phyloP scores from a whole-genome alignment of 1,139 yeast species.

The Pichia sp. region DNA sequence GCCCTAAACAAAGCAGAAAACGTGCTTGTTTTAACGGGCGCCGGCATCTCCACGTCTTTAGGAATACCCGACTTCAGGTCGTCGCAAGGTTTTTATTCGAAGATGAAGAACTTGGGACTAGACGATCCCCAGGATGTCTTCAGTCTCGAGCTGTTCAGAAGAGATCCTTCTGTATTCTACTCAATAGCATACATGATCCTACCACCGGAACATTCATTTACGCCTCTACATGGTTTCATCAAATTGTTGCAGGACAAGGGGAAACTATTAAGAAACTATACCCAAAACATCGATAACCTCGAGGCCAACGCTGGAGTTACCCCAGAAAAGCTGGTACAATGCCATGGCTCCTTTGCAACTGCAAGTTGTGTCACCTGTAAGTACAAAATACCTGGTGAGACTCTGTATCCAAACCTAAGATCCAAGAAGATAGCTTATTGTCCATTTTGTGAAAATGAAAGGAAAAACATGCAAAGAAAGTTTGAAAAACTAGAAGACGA shows the following conservation, averaged over 20 bases:
- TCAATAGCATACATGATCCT: conserved; percentile 83
- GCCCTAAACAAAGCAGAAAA: conserved; percentile 53
- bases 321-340: conserved; percentile 72
- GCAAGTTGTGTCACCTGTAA: conserved; percentile 87
- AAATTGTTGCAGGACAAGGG: conserved; percentile 69
- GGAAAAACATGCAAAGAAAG: conserved; percentile 34
- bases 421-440: conserved; percentile 65
- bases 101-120: conserved; percentile 64
- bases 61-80: conserved; percentile 97
- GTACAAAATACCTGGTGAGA: conserved; percentile 61
- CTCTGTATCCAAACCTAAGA: conserved; percentile 59
- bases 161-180: conserved; percentile 81
- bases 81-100: conserved; percentile 77
- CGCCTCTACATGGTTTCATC: conserved; percentile 87
- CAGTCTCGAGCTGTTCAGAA: conserved; percentile 65
- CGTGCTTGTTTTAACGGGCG: conserved; percentile 84
- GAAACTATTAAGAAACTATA: conserved; percentile 79
- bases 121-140: conserved; percentile 95
- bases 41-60: conserved; percentile 90
- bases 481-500: conserved; percentile 30
- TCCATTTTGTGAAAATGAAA: conserved; percentile 53
- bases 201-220: conserved; percentile 69
- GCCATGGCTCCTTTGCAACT: conserved; percentile 93
- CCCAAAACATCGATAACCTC: conserved; percentile 91
- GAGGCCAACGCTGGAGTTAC: conserved; percentile 80